Percentiles rank a stretch among this genome's conserved stretches.
These are phyloP conservation scores for Chalciporus sp. DNA, from an alignment of 1,284 basidiomycete genomes.

Conservation along the genomic window DNA sequence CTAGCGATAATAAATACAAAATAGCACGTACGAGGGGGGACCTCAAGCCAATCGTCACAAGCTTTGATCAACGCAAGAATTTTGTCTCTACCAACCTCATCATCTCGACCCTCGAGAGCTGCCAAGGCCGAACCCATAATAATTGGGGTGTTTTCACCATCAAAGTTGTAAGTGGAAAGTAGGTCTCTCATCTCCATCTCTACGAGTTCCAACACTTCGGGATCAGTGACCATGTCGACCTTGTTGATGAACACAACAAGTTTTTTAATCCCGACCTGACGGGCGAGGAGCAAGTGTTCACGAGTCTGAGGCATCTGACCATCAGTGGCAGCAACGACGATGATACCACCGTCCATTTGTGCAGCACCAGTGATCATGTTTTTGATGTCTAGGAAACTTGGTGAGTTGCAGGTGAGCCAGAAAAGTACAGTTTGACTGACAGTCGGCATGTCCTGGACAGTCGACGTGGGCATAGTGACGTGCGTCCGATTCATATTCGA, in stretches of 20 bases:
- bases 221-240: conserved; percentile 95
- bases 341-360: conserved; percentile 98
- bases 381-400: conserved; percentile 70
- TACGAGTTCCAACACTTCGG: conserved; percentile 98
- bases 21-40: conserved; percentile 76
- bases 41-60: conserved; percentile 95
- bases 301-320: conserved; percentile 99
- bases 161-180: conserved; percentile 91
- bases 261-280: conserved; percentile 98
- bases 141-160: conserved; percentile 97
- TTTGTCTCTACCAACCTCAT: conserved; percentile 81
- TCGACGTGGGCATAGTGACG: conserved; percentile 99
- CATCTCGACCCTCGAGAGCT: conserved; percentile 85
- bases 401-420: not conserved
- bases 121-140: conserved; percentile 96
- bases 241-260: conserved; percentile 99
- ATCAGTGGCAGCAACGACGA: conserved; percentile 98
- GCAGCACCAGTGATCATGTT: conserved; percentile 99
- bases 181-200: conserved; percentile 99
- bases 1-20: not conserved
- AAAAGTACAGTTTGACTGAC: conserved; percentile 44
- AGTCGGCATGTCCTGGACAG: conserved; percentile 95
- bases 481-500: conserved; percentile 93
- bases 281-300: conserved; percentile 96
- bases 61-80: conserved; percentile 85